Evolutionary conservation across 352 stramenopile genomes (phyloP).

Genomic region (Pythium oligandrum): DNA sequence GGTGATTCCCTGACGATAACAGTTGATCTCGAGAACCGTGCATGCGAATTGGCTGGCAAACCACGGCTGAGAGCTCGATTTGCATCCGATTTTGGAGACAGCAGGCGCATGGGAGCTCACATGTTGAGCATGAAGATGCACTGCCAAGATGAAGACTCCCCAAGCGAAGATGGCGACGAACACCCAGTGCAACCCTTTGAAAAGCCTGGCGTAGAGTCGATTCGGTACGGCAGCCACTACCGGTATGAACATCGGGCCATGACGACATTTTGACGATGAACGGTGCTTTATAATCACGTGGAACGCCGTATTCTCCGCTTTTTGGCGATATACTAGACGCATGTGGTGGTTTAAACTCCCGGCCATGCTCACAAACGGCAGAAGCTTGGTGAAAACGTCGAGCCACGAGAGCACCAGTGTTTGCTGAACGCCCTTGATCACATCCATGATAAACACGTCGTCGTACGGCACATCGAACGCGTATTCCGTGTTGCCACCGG

Average conservation of each 20-base stretch:
- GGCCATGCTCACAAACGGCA: constrained; percentile 18
- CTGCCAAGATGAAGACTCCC: constrained; percentile 5
- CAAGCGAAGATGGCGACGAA: constrained; percentile 7
- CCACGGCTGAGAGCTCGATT: constrained; percentile 18
- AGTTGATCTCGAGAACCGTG: constrained; percentile 24
- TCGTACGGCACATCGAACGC: constrained; percentile 15
- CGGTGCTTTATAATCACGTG: background rate
- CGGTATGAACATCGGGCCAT: background rate
- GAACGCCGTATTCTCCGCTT: background rate
- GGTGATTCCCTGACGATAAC: constrained; percentile 9
- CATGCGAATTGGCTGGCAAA: constrained; percentile 16
- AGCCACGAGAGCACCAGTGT: constrained; percentile 15
- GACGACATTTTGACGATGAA: background rate
- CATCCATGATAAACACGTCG: constrained; percentile 13
- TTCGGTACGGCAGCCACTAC: background rate
- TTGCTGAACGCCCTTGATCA: constrained; percentile 16
- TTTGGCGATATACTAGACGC: background rate
- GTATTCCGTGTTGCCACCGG: constrained; percentile 10
- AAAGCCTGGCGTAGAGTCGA: background rate
- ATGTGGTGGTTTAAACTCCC: constrained; percentile 11
- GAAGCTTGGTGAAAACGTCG: constrained; percentile 19
- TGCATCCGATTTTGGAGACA: constrained; percentile 6
- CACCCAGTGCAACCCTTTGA: background rate
- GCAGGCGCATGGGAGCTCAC: background rate
- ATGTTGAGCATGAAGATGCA: constrained; percentile 6